Evolutionary conservation across 2,329 filamentous ascomycete species (phyloP), one percentile per base, ranked within the genome.

Genomic region (Aspergillus piperis): DNA sequence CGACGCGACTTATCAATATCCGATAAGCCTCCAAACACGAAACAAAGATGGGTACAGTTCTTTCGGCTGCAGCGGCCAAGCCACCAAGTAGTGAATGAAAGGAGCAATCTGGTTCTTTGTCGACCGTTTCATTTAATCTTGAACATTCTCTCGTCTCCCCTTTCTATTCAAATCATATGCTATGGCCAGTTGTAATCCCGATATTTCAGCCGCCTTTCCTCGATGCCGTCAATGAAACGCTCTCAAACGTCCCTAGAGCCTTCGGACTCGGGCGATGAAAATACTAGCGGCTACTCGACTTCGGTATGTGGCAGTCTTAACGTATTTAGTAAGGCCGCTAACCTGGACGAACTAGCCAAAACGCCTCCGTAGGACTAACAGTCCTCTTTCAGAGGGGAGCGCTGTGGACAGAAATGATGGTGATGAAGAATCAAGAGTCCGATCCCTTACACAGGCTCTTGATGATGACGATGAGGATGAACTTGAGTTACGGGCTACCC

Each of bases 401-500:
- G 55, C 41, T 2, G 66, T 61, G 36, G 23, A 21, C 13, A 66
- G 65, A 19, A 67, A 70, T 47, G 66, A 73, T 55, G 69, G 71
- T 38, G 57, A 48, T 23, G 65, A 53, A 51, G 59, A 60, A 17
- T 55, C 38, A 38, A 41, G 36, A n/a, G 42, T 41, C 36, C 51
- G 62, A 36, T 67, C 65, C 15, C 61, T 66, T 10, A 58, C 63
- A 13, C 66, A 70, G 17, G 67, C 66, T 49, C 61, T 67, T 10
- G 58, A 68, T 10, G 69, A 73, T 13, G 70, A 77, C 25, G 70
- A 77, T 25, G 77, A 80, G 58, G 72, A 74, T 17, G 73, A 74
- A 50, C 63, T 77, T 66, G 88, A 90, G 68, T 75, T 84, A 55
- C 81, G 82, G 53, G 88, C 88, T 27, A 90, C 87, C 8, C 87